Evolutionary conservation across 1,284 basidiomycete genomes (phyloP).

Genomic region (Volvariella surrecta): DNA sequence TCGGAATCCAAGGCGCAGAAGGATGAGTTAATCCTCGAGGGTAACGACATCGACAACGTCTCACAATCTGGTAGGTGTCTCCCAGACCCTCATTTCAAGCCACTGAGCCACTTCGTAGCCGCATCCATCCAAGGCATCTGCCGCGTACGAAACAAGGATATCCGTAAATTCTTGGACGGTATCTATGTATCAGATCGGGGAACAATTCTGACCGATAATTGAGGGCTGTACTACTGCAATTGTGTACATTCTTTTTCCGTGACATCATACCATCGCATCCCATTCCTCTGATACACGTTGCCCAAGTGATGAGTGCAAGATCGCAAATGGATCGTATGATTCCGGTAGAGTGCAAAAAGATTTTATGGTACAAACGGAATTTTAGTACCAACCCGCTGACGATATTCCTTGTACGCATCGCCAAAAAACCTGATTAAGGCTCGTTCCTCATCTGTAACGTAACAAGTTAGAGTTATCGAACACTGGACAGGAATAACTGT

Average conservation of each 20-base stretch:
- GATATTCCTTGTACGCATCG: constrained; percentile 66
- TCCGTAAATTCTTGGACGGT: constrained; percentile 89
- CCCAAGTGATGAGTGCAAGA: not conserved
- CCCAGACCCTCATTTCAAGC: constrained; percentile 3
- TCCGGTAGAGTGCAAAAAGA: too few species aligned
- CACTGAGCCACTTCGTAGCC: constrained; percentile 36
- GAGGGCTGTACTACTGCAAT: constrained; percentile 15
- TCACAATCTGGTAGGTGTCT: constrained; percentile 76
- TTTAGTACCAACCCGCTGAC: constrained; percentile 57
- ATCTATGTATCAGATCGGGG: constrained; percentile 90
- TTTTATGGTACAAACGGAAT: constrained; percentile 58
- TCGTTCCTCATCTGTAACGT: constrained; percentile 58
- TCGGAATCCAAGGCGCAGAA: constrained; percentile 92
- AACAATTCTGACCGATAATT: constrained; percentile 44
- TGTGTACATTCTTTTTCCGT: not conserved
- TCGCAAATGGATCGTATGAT: too few species aligned
- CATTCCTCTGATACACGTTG: too few species aligned
- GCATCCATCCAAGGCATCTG: constrained; percentile 93
- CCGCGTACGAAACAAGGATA: constrained; percentile 97
- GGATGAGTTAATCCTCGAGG: constrained; percentile 91
- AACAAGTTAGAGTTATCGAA: not conserved
- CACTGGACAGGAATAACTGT: constrained; percentile 20
- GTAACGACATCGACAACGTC: constrained; percentile 93
- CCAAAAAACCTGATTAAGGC: constrained; percentile 78
- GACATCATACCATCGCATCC: constrained; percentile 5